Conservation (phyloP, 2,329 filamentous ascomycete species). For the Mariannaea elegans region DNA sequence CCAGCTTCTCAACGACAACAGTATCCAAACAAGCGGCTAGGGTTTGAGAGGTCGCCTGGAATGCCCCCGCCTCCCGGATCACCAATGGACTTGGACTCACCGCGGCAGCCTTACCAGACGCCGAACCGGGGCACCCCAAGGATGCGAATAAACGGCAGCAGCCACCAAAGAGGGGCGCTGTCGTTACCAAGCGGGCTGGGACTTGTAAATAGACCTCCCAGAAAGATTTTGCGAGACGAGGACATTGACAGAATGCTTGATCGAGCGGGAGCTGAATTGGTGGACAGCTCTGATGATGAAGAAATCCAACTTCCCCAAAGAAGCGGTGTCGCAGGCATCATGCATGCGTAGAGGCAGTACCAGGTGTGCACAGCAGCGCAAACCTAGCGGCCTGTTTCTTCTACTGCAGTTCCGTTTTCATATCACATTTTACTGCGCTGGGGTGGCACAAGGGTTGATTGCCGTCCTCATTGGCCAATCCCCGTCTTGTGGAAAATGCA, state of each 20-base stretch:
- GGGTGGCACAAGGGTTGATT: constrained; percentile 2
- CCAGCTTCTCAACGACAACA: constrained; percentile 58
- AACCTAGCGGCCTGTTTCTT: constrained; percentile 14
- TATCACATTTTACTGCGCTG: constrained; percentile 1
- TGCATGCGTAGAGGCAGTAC: constrained; percentile 37
- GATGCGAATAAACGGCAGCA: constrained; percentile 53
- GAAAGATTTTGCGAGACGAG: constrained; percentile 57
- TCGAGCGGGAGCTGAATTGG: constrained; percentile 56
- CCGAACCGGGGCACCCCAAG: constrained; percentile 51
- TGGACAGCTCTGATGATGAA: constrained; percentile 66
- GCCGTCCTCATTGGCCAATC: neutral
- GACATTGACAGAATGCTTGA: constrained; percentile 69
- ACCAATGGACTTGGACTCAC: constrained; percentile 58
- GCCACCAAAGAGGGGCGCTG: constrained; percentile 51
- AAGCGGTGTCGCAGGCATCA: constrained; percentile 41
- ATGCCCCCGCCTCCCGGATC: constrained; percentile 47
- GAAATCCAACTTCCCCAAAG: constrained; percentile 61
- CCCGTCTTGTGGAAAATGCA: neutral
- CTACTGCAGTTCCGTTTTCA: constrained; percentile 8
- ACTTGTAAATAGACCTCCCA: constrained; percentile 47
- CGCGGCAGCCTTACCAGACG: constrained; percentile 41
- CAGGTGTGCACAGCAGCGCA: neutral
- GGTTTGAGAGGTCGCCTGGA: constrained; percentile 57
- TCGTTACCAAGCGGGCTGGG: constrained; percentile 61
- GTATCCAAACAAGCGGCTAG: constrained; percentile 54